Percentiles rank a stretch among this genome's conserved stretches.
Conservation (phyloP, 306 rosid species). For the Ormosia emarginata region DNA sequence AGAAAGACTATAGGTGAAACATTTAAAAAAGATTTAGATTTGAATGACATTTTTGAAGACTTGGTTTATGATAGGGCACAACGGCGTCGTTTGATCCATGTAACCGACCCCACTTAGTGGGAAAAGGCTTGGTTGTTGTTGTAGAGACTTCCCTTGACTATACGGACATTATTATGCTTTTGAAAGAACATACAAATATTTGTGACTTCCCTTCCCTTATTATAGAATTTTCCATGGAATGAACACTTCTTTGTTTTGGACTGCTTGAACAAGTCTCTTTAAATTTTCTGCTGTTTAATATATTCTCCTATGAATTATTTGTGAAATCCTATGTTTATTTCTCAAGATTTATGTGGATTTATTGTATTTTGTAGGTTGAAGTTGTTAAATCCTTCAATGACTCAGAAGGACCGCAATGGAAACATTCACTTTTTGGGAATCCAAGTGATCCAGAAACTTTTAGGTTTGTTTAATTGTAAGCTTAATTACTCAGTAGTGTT, state of each 20-base stretch:
- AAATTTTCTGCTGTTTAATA: slow-evolving; percentile 7
- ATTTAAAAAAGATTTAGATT: no score
- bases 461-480: slow-evolving; percentile 49
- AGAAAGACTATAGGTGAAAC: no score
- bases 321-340: slow-evolving; percentile 18
- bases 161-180: not conserved
- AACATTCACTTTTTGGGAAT: slow-evolving; percentile 90
- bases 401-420: slow-evolving; percentile 92
- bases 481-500: not conserved
- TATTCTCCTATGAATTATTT: not conserved
- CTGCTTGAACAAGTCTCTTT: not conserved
- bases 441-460: slow-evolving; percentile 93
- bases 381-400: slow-evolving; percentile 85
- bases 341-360: slow-evolving; percentile 25
- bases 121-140: no score
- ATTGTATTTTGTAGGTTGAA: slow-evolving; percentile 62
- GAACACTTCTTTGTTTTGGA: not conserved
- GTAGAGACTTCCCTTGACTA: not conserved
- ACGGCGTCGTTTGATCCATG: no score
- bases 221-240: not conserved
- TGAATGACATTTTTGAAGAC: no score
- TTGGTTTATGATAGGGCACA: no score
- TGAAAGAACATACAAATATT: slow-evolving; percentile 1
- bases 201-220: not conserved
- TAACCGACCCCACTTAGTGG: no score